Conservation (phyloP, 2,329 filamentous ascomycete genomes). For the Decorospora gaudefroyi region DNA sequence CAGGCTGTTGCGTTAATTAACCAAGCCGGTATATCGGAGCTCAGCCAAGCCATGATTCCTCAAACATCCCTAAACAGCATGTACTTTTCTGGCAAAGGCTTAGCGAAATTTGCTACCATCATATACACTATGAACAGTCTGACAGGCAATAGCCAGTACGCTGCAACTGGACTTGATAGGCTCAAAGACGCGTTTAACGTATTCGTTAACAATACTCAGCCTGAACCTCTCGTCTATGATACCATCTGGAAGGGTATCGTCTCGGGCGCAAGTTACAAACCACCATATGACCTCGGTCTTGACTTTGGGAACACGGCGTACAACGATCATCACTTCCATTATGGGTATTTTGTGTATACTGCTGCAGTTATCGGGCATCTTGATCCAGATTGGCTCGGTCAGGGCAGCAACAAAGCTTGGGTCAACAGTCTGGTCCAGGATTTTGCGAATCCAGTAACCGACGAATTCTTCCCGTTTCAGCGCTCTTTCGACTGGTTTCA, state of each 20-base stretch:
- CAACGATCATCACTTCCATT: slow-evolving; percentile 71
- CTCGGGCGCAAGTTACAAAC: slow-evolving; percentile 69
- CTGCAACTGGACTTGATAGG: slow-evolving; percentile 57
- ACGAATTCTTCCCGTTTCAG: slow-evolving; percentile 75
- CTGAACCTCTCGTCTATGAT: slow-evolving; percentile 62
- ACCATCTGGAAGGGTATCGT: slow-evolving; percentile 79
- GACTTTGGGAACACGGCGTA: slow-evolving; percentile 94
- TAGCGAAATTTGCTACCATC: slow-evolving; percentile 53
- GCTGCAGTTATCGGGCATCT: slow-evolving; percentile 84
- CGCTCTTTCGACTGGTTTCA: slow-evolving; percentile 82
- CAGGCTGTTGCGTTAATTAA: slow-evolving; percentile 63
- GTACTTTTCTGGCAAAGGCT: slow-evolving; percentile 78
- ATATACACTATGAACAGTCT: slow-evolving; percentile 57
- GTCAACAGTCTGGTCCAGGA: slow-evolving; percentile 85
- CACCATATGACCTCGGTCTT: slow-evolving; percentile 54
- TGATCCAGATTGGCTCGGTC: slow-evolving; percentile 72
- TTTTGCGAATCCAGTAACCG: slow-evolving; percentile 73
- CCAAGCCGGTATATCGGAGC: slow-evolving; percentile 68
- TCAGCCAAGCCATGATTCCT: slow-evolving; percentile 72
- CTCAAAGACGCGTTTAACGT: slow-evolving; percentile 56
- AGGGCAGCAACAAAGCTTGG: slow-evolving; percentile 71
- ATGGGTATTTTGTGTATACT: slow-evolving; percentile 86
- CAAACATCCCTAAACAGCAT: slow-evolving; percentile 85
- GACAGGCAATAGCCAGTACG: slow-evolving; percentile 62
- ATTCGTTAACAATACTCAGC: slow-evolving; percentile 55